These are phyloP conservation scores for Colletotrichum gigasporum DNA, from an alignment of 2,329 filamentous ascomycete species.

Conservation along the genomic window DNA sequence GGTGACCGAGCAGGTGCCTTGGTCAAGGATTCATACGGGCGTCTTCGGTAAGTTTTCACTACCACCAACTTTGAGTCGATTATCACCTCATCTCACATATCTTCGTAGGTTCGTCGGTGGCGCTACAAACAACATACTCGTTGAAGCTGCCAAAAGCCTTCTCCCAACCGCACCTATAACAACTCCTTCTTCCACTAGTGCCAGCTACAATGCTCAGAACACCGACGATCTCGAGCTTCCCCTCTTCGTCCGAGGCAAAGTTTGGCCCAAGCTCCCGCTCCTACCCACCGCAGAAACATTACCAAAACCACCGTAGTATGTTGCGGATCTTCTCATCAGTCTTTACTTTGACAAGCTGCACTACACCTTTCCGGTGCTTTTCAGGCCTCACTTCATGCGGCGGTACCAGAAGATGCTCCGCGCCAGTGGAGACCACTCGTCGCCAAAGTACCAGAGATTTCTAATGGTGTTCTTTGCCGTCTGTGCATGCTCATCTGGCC, in stretches of 20 bases:
- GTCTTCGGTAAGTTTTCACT: conserved; percentile 32
- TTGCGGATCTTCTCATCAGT: conserved; percentile 38
- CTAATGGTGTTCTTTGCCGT: conserved; percentile 41
- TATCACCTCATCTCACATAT: neutral
- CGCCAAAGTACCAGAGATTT: conserved; percentile 33
- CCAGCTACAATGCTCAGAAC: neutral
- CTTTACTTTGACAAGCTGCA: conserved; percentile 42
- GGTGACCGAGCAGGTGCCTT: conserved; percentile 32
- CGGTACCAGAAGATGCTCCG: conserved; percentile 33
- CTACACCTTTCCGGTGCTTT: conserved; percentile 40
- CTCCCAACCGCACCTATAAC: conserved; percentile 16
- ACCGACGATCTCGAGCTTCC: conserved; percentile 36
- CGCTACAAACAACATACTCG: conserved; percentile 37
- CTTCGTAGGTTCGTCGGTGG: conserved; percentile 36
- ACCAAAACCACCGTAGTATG: conserved; percentile 38
- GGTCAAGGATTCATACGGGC: conserved; percentile 39
- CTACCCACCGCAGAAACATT: conserved; percentile 39
- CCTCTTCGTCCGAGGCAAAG: conserved; percentile 37
- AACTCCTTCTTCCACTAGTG: neutral
- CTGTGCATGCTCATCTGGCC: conserved; percentile 40
- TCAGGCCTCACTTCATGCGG: conserved; percentile 38
- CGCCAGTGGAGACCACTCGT: neutral
- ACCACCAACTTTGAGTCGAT: accelerated
- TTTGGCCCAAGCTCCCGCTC: conserved; percentile 39
- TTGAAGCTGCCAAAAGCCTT: conserved; percentile 39